Conservation (phyloP, 164 flowering plant species). For the Vitis rupestris region DNA sequence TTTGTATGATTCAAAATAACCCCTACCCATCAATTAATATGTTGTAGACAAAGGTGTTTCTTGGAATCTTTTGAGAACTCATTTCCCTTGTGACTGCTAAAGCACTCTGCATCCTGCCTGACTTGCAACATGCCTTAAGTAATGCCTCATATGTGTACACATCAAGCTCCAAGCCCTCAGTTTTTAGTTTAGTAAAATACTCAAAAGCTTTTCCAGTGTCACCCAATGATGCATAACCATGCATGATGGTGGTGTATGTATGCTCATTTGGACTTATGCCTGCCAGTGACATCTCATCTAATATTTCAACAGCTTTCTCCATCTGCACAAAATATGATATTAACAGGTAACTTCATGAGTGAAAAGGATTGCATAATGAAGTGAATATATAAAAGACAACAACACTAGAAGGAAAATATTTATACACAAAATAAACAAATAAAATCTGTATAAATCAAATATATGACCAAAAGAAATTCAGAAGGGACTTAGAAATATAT, state of each 20-base stretch:
- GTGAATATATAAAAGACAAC: not conserved
- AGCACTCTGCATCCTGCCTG: slow-evolving; percentile 99
- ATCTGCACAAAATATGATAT: slow-evolving; percentile 48
- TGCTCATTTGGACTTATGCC: slow-evolving; percentile 77
- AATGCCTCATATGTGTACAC: slow-evolving; percentile 85
- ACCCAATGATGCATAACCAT: slow-evolving; percentile 94
- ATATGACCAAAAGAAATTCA: too few species aligned
- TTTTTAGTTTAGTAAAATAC: slow-evolving; percentile 76
- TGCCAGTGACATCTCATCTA: slow-evolving; percentile 84
- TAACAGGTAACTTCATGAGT: not conserved
- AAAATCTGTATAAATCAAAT: too few species aligned
- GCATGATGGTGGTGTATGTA: slow-evolving; percentile 91
- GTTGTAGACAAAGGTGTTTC: slow-evolving; percentile 87
- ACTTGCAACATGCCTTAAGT: slow-evolving; percentile 96
- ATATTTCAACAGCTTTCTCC: slow-evolving; percentile 75
- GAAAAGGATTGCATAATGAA: not conserved
- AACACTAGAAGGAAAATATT: not conserved
- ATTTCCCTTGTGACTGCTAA: slow-evolving; percentile 93
- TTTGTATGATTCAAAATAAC: slow-evolving; percentile 1
- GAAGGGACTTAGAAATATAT: too few species aligned
- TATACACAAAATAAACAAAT: too few species aligned
- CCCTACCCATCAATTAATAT: slow-evolving; percentile 96
- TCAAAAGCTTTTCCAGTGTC: slow-evolving; percentile 94
- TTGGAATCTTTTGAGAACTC: slow-evolving; percentile 70
- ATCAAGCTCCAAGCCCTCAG: slow-evolving; percentile 83